Conservation (phyloP, 2,329 filamentous ascomycete genomes). For the Podosphaera fusca region DNA sequence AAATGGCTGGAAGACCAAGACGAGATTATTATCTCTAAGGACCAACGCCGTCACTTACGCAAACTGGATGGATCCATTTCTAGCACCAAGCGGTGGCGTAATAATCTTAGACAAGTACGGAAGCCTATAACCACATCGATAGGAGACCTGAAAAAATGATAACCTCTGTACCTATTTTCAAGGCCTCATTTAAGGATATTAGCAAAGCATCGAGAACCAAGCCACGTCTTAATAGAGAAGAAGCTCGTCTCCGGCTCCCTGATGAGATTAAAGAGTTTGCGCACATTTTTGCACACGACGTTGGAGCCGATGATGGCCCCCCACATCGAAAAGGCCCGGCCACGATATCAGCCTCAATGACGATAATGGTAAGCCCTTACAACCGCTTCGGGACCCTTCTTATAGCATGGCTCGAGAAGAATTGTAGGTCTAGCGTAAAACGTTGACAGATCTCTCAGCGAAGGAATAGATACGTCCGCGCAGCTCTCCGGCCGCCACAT, state of each 20-base stretch:
- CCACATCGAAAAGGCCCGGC: neutral
- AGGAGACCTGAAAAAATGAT: neutral
- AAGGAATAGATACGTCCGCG: too few species aligned
- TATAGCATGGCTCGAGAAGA: too few species aligned
- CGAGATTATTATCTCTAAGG: neutral
- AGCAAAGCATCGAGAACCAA: neutral
- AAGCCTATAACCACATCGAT: too few species aligned
- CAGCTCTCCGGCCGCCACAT: too few species aligned
- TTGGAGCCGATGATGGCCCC: neutral
- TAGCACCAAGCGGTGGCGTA: neutral
- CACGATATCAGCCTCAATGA: neutral
- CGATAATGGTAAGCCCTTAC: neutral
- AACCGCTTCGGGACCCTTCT: neutral
- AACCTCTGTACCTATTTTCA: neutral
- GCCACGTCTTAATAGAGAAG: neutral
- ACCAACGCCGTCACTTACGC: neutral
- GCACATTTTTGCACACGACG: neutral
- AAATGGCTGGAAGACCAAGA: neutral
- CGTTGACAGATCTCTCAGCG: too few species aligned
- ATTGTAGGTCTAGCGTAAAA: too few species aligned
- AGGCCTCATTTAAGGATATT: neutral
- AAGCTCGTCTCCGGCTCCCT: neutral
- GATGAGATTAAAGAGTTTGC: neutral
- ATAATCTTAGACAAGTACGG: neutral
- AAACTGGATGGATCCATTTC: neutral